Evolutionary conservation across 176 grass and related monocot genomes (phyloP), one percentile per base, ranked within the genome.

Genomic region (Luzula sylvatica): DNA sequence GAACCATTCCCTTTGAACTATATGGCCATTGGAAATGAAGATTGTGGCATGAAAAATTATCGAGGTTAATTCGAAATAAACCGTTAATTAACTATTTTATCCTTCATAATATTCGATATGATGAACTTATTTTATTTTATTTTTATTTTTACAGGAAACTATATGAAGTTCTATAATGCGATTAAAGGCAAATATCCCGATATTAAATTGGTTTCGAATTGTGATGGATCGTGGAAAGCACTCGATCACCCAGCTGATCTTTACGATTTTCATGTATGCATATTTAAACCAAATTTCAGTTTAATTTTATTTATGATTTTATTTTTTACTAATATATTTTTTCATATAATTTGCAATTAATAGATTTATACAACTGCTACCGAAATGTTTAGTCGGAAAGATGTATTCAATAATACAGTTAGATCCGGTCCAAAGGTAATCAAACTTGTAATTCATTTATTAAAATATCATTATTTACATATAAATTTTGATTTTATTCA

Each of bases 21-120:
- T 43, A 79, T 96, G 45, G 92, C 92, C 23, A 76, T 96, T 28
- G 92, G 92, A 30, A 96, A 96, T 62, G 92, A 96, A 82, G 85
- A 96, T 30, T 89, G 92, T 11, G 70, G 81, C 51, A 82, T 79
- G 32, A 65, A 42, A 35, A 21, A 35, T 35, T 35, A 35, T 35
- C 30, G 30, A 35, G 30, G 30, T 35, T 7, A 35, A 35, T 35
- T 9, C 30, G 30, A 35, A 35, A 7, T 35, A 35, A 46, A 35
- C 19, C 55, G 6, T 35, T 53, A 25, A 45, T 32, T 44, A 46
- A 47, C 42, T 47, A 46, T 46, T 18, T 7, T 60, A 35, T 35
- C 30, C 5, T 35, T 7, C 9, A 35, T 35, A 9, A 35, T 56
- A 53, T 35, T 55, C 66, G 40, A 49, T 26, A 32, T 0, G 26